Percentiles rank a stretch among this genome's conserved stretches.
Conservation (phyloP, 2,329 filamentous ascomycete genomes). For the Mollisia scopiformis region DNA sequence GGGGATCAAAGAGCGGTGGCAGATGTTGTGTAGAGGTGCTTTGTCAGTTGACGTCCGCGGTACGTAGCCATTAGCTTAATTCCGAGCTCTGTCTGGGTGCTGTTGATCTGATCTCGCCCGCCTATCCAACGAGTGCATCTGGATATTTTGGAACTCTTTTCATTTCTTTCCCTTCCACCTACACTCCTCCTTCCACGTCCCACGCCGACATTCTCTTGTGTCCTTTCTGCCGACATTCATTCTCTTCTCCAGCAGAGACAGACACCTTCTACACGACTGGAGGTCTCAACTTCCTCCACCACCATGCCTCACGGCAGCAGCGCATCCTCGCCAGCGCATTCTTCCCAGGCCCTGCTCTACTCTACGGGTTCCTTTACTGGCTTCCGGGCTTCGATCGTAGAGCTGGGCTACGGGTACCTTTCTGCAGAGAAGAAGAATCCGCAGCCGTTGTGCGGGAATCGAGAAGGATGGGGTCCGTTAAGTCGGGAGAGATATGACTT, state of each 20-base stretch:
- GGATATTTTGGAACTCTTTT: not conserved
- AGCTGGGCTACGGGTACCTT: slow-evolving; percentile 64
- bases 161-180: not conserved
- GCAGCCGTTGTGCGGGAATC: slow-evolving; percentile 84
- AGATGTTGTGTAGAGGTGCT: not conserved
- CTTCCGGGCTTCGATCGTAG: slow-evolving; percentile 49
- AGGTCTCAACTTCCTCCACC: not conserved
- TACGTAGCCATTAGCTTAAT: not conserved
- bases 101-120: not conserved
- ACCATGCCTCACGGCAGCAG: slow-evolving; percentile 27
- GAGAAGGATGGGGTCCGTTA: slow-evolving; percentile 93
- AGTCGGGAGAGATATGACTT: slow-evolving; percentile 89
- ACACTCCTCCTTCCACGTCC: not conserved
- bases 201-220: not conserved
- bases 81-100: not conserved
- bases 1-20: not conserved
- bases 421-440: slow-evolving; percentile 39
- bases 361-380: slow-evolving; percentile 65
- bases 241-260: not conserved
- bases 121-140: not conserved
- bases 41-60: not conserved
- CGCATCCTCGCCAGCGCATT: slow-evolving; percentile 22
- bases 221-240: not conserved
- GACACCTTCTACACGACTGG: not conserved
- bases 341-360: slow-evolving; percentile 17